A percentile compares a stretch with the other conserved stretches of the same genome.
These are phyloP conservation scores for Penicillium paxilli DNA, from an alignment of 495 filamentous ascomycete genomes.

Conservation along the genomic window DNA sequence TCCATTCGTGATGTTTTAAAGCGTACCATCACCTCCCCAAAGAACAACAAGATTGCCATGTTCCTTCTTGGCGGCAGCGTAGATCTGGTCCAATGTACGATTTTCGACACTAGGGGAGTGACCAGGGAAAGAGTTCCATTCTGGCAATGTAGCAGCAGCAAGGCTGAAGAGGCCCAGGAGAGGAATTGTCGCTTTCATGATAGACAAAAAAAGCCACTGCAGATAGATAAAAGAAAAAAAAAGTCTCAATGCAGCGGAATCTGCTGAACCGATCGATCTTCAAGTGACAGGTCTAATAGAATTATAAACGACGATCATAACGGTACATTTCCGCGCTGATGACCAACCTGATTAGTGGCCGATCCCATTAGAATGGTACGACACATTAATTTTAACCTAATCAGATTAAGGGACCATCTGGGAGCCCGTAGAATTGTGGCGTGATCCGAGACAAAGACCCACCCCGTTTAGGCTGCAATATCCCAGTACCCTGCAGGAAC, in stretches of 20 bases:
- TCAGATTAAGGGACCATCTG: not conserved
- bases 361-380: not conserved
- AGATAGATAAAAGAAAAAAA: not conserved
- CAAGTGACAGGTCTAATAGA: not conserved
- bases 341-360: not conserved
- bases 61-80: slow-evolving; percentile 3
- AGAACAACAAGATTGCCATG: not conserved
- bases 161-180: not conserved
- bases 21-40: slow-evolving; percentile 3
- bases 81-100: not conserved
- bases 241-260: too few relatives aligned
- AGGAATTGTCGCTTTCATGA: not conserved
- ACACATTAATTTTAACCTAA: not conserved
- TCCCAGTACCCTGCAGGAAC: not conserved
- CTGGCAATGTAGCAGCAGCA: not conserved
- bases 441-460: not conserved
- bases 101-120: not conserved
- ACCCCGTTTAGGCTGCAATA: not conserved
- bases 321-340: not conserved
- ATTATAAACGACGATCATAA: not conserved
- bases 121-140: not conserved
- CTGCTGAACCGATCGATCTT: not conserved
- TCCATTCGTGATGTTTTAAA: not conserved
- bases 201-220: not conserved
- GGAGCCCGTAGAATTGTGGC: not conserved